phyloP scores from a whole-genome alignment of 306 rosid species.

The Heteromeles arbutifolia region DNA sequence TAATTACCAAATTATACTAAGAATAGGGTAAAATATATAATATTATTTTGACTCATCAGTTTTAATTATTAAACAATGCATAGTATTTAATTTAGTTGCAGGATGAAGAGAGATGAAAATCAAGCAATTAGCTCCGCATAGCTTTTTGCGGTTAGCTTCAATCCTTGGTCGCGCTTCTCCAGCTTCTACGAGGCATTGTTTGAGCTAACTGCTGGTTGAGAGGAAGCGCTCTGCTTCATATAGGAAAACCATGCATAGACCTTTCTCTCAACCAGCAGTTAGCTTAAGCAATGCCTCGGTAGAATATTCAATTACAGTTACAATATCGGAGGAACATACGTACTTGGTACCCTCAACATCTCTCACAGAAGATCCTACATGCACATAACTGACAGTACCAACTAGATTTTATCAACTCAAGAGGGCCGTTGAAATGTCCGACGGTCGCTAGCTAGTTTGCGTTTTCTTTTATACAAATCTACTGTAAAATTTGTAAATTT shows the following conservation, averaged over 20 bases:
- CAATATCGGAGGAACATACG: slow-evolving; percentile 19
- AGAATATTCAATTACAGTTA: slow-evolving; percentile 1
- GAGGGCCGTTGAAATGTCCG: not conserved
- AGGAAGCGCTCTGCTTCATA: slow-evolving; percentile 29
- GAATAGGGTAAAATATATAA: too few relatives aligned
- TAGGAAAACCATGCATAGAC: slow-evolving; percentile 20
- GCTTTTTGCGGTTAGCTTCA: too few relatives aligned
- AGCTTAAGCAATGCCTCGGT: too few relatives aligned
- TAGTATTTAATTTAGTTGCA: not conserved
- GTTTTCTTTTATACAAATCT: not conserved
- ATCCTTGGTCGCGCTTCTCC: too few relatives aligned
- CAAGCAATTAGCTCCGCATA: slow-evolving; percentile 7
- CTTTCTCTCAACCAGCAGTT: not conserved
- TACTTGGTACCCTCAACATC: not conserved
- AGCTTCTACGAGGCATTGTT: too few relatives aligned
- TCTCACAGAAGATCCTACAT: slow-evolving; percentile 11
- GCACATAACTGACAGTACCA: slow-evolving; percentile 8
- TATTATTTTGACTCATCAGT: too few relatives aligned
- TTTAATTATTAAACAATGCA: not conserved
- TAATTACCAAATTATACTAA: too few relatives aligned
- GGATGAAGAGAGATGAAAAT: slow-evolving; percentile 19
- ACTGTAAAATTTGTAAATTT: not conserved
- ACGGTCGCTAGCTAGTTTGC: not conserved
- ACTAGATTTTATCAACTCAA: slow-evolving; percentile 13
- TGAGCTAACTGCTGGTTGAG: slow-evolving; percentile 21